A percentile compares a stretch with the other conserved stretches of the same genome.
Evolutionary conservation across 345 rosid species (phyloP).

Genomic region (Crucihimalaya himalaica): DNA sequence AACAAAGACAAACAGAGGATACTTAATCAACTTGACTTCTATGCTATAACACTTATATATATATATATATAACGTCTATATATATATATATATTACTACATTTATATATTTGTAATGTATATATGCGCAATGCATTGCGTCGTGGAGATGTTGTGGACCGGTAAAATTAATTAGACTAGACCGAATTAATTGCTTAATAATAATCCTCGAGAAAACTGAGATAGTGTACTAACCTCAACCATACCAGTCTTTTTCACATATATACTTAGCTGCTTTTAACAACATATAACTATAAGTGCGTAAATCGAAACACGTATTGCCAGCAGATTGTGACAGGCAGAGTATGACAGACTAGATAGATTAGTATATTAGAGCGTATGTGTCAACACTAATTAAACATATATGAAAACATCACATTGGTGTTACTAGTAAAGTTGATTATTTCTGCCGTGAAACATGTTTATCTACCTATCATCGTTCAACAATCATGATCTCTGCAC

Average conservation of each 20-base stretch:
- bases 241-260: neutral
- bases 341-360: neutral
- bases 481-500: neutral
- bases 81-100: neutral
- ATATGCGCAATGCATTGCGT: neutral
- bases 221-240: conserved; percentile 3
- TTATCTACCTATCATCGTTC: neutral
- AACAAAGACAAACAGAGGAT: conserved; percentile 1
- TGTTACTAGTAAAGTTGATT: neutral
- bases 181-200: neutral
- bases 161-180: neutral
- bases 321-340: conserved; percentile 1
- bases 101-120: neutral
- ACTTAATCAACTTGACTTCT: conserved; percentile 1
- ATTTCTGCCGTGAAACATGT: neutral
- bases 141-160: conserved; percentile 26
- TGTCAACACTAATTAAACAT: neutral
- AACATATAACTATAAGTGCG: neutral
- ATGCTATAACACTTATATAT: conserved; percentile 5
- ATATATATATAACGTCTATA: conserved; percentile 3
- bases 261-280: neutral
- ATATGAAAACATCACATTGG: neutral
- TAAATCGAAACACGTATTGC: conserved; percentile 4
- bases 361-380: neutral
- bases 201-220: neutral